Evolutionary conservation across 2,329 filamentous ascomycete genomes (phyloP).

Genomic region (Fonsecaea multimorphosa): DNA sequence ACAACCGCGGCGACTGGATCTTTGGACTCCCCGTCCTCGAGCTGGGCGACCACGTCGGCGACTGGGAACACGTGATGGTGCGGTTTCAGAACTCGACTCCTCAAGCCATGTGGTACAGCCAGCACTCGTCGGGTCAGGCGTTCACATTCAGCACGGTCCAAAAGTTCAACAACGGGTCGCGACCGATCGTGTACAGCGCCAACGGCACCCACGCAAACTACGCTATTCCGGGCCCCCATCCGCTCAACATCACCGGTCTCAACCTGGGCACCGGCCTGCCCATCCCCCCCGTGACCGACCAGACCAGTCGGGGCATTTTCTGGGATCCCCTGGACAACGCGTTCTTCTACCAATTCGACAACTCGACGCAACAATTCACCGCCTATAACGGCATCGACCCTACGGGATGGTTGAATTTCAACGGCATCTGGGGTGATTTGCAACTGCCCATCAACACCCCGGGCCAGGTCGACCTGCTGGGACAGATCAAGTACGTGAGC

Average conservation of each 20-base stretch:
- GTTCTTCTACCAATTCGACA: conserved; percentile 63
- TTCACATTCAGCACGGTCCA: conserved; percentile 62
- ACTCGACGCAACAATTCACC: conserved; percentile 51
- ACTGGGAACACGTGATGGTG: conserved; percentile 59
- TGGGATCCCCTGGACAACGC: conserved; percentile 67
- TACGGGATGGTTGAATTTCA: no score
- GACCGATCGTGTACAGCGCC: conserved; percentile 64
- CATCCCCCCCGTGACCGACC: conserved; percentile 57
- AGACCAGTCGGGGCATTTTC: conserved; percentile 59
- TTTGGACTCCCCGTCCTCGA: conserved; percentile 46
- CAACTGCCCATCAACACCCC: conserved; percentile 60
- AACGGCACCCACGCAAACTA: conserved; percentile 71
- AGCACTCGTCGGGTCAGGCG: conserved; percentile 67
- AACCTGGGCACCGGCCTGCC: conserved; percentile 54
- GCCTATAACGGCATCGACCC: conserved; percentile 45
- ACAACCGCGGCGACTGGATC: conserved; percentile 51
- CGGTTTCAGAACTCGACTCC: conserved; percentile 65
- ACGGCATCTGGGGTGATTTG: conserved; percentile 67
- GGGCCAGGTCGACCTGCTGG: conserved; percentile 50
- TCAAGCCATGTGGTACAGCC: conserved; percentile 65
- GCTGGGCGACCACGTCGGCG: conserved; percentile 67
- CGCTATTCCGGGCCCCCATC: conserved; percentile 63
- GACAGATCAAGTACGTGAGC: conserved; percentile 61
- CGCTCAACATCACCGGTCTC: conserved; percentile 68
- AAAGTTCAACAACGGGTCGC: conserved; percentile 53